A percentile compares a stretch with the other conserved stretches of the same genome.
phyloP scores from a whole-genome alignment of 2,329 filamentous ascomycete genomes.

The Parasarocladium wereldwijsianum region DNA sequence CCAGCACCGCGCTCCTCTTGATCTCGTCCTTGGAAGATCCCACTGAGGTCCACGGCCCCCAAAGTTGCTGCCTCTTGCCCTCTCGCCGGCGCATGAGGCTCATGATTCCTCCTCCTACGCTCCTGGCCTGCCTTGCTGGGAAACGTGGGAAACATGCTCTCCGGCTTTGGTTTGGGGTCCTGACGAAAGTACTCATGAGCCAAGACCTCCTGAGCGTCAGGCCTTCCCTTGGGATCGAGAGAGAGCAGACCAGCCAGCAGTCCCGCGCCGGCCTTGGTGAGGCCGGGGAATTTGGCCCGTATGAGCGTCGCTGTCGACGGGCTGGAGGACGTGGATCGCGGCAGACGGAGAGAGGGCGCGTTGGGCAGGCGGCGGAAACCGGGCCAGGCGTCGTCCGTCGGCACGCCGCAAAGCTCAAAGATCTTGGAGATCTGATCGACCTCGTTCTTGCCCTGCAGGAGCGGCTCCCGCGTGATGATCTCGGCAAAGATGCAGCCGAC shows the following conservation, averaged over 20 bases:
- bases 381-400: conserved; percentile 73
- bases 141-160: conserved; percentile 92
- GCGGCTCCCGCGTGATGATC: conserved; percentile 65
- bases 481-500: conserved; percentile 93
- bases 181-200: conserved; percentile 75
- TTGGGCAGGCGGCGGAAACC: conserved; percentile 78
- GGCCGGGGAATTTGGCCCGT: conserved; percentile 63
- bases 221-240: conserved; percentile 59
- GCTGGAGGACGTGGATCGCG: conserved; percentile 22
- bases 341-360: conserved; percentile 62
- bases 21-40: conserved; percentile 54
- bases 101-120: conserved; percentile 47
- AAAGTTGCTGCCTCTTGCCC: conserved; percentile 50
- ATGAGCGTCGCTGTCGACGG: conserved; percentile 36
- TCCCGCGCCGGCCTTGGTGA: conserved; percentile 59
- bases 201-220: conserved; percentile 59
- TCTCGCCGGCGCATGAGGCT: conserved; percentile 69
- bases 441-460: conserved; percentile 83
- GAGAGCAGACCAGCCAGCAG: conserved; percentile 58
- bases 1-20: conserved; percentile 51
- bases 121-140: conserved; percentile 91
- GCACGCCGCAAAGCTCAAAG: conserved; percentile 78
- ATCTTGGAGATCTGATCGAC: conserved; percentile 80
- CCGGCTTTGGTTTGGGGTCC: conserved; percentile 77
- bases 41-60: conserved; percentile 48